Conservation (phyloP, 331 rosid species). For the Malus hybrid region DNA sequence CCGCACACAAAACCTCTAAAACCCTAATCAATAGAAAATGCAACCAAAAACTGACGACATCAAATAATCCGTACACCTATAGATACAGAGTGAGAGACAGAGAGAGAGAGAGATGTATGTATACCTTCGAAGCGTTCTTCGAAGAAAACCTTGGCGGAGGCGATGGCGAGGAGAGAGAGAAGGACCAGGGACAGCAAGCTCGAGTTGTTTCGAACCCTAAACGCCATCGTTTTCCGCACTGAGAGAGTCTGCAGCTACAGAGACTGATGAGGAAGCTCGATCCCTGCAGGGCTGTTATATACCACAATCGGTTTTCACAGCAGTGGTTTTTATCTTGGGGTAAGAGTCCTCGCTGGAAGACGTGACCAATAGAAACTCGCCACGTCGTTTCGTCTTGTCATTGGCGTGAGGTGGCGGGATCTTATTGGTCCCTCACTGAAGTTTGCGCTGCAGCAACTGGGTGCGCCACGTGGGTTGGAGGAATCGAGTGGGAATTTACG, state of each 20-base stretch:
- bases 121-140: slow-evolving; percentile 94
- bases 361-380: accelerated
- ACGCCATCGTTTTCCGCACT: slow-evolving; percentile 50
- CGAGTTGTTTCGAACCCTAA: slow-evolving; percentile 67
- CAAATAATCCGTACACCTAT: not conserved
- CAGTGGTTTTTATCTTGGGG: slow-evolving; percentile 9
- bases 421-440: slow-evolving; percentile 14
- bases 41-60: not conserved
- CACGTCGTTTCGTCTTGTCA: slow-evolving; percentile 25
- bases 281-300: slow-evolving; percentile 22
- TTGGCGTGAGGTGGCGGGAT: slow-evolving; percentile 21
- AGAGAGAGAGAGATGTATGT: not conserved
- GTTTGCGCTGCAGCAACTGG: not conserved
- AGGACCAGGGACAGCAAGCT: slow-evolving; percentile 44
- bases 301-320: slow-evolving; percentile 2
- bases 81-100: not conserved
- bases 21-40: slow-evolving; percentile 11
- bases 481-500: slow-evolving; percentile 2
- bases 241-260: slow-evolving; percentile 8
- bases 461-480: slow-evolving; percentile 20
- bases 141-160: slow-evolving; percentile 18
- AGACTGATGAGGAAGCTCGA: not conserved
- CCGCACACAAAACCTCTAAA: slow-evolving; percentile 4
- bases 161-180: slow-evolving; percentile 47
- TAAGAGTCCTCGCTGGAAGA: slow-evolving; percentile 19